Evolutionary conservation across 2,329 filamentous ascomycete genomes (phyloP).

Genomic region (Fusarium sp.): DNA sequence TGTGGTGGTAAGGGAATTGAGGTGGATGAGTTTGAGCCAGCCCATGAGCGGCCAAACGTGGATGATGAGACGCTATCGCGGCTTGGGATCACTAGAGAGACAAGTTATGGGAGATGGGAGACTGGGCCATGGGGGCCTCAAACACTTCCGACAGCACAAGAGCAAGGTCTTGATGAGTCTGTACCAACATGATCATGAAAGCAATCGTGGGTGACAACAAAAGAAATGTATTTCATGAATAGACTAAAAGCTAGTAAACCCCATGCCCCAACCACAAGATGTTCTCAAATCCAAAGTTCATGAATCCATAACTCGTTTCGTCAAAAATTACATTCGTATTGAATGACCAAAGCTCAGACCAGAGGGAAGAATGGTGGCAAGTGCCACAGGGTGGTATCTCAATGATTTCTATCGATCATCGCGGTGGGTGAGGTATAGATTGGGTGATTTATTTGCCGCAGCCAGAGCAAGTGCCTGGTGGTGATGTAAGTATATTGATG

Average conservation of each 20-base stretch:
- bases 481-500: constrained; percentile 28
- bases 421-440: constrained; percentile 14
- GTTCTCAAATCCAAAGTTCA: constrained; percentile 19
- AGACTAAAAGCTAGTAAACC: constrained; percentile 39
- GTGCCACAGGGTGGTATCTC: constrained; percentile 33
- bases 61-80: accelerated
- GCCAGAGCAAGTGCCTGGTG: constrained; percentile 53
- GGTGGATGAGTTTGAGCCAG: not conserved
- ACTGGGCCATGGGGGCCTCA: not conserved
- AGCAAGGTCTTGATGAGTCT: not conserved
- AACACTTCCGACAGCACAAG: not conserved
- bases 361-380: constrained; percentile 35
- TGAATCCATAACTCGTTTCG: constrained; percentile 29
- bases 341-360: constrained; percentile 16
- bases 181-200: too few relatives aligned
- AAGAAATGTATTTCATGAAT: constrained; percentile 40
- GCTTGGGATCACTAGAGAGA: not conserved
- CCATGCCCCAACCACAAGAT: constrained; percentile 36
- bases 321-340: constrained; percentile 10
- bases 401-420: constrained; percentile 29
- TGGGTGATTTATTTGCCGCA: constrained; percentile 50
- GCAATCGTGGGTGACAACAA: constrained; percentile 1
- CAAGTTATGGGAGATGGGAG: not conserved
- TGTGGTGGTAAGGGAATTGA: not conserved
- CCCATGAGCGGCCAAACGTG: not conserved